Conservation (phyloP, 352 stramenopile species). For the Globisporangium radiosum region DNA sequence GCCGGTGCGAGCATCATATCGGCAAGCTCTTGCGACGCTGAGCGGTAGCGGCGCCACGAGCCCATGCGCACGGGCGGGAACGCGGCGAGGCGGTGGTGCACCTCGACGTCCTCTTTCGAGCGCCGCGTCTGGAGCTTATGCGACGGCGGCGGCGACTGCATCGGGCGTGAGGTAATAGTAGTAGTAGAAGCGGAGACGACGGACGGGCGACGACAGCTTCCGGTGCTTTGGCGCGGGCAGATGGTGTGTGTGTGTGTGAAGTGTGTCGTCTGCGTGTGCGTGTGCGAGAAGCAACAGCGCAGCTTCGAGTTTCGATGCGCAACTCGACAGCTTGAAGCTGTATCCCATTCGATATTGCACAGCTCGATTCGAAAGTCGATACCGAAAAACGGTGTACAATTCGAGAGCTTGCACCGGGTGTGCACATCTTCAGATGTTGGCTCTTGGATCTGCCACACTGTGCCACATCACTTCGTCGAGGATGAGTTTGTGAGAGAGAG, state of each 20-base stretch:
- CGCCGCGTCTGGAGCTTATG: constrained; percentile 1
- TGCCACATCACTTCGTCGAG: too few relatives aligned
- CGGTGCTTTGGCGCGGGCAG: background rate
- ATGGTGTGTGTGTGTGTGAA: background rate
- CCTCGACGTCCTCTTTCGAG: constrained; percentile 16
- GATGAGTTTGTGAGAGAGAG: too few relatives aligned
- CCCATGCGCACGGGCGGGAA: constrained; percentile 58
- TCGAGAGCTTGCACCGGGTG: too few relatives aligned
- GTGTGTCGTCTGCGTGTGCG: too few relatives aligned
- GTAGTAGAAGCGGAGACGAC: background rate
- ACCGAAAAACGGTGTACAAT: too few relatives aligned
- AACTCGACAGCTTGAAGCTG: background rate
- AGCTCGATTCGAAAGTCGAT: too few relatives aligned
- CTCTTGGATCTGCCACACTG: too few relatives aligned
- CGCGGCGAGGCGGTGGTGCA: constrained; percentile 28
- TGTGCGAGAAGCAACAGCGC: background rate
- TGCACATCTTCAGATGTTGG: too few relatives aligned
- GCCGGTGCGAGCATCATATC: constrained; percentile 39
- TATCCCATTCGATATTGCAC: too few relatives aligned
- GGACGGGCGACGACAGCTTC: background rate
- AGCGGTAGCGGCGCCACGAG: constrained; percentile 58
- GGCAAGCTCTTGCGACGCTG: constrained; percentile 56
- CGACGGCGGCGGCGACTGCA: background rate
- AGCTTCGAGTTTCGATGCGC: background rate
- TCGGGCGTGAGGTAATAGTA: background rate